Conservation (phyloP, 495 filamentous ascomycete genomes). For the Penicillium subrubescens region DNA sequence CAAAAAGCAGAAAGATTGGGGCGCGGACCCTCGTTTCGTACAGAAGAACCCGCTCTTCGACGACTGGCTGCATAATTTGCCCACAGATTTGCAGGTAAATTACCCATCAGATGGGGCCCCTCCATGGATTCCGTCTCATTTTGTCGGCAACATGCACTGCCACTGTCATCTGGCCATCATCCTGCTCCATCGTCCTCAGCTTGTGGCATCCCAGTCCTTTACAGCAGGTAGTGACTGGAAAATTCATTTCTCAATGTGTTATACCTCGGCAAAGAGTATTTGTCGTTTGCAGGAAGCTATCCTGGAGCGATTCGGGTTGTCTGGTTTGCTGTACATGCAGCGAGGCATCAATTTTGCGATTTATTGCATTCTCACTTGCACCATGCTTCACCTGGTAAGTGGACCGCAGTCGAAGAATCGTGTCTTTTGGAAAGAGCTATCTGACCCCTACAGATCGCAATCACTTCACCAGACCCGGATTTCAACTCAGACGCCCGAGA, state of each 20-base stretch:
- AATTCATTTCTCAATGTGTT: slow-evolving; percentile 82
- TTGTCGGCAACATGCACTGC: slow-evolving; percentile 87
- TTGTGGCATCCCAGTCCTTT: slow-evolving; percentile 74
- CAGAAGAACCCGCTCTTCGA: slow-evolving; percentile 73
- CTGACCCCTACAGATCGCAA: slow-evolving; percentile 68
- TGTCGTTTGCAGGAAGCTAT: slow-evolving; percentile 92
- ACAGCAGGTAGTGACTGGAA: slow-evolving; percentile 80
- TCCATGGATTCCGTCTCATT: slow-evolving; percentile 87
- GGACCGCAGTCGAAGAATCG: background rate
- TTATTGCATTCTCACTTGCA: slow-evolving; percentile 88
- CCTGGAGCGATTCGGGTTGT: slow-evolving; percentile 71
- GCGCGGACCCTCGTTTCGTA: slow-evolving; percentile 79
- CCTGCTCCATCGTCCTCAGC: slow-evolving; percentile 85
- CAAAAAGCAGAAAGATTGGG: slow-evolving; percentile 87
- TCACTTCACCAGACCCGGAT: slow-evolving; percentile 91
- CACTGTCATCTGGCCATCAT: slow-evolving; percentile 90
- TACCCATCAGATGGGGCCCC: slow-evolving; percentile 79
- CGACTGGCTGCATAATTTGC: slow-evolving; percentile 76
- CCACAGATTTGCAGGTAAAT: slow-evolving; percentile 73
- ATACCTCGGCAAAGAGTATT: slow-evolving; percentile 82
- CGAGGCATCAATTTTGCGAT: slow-evolving; percentile 95
- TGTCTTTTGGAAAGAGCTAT: slow-evolving; percentile 11
- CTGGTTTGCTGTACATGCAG: slow-evolving; percentile 89
- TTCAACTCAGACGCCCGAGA: slow-evolving; percentile 83
- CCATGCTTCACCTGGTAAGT: slow-evolving; percentile 91